Percentiles rank a stretch among this genome's conserved stretches.
Evolutionary conservation across 2,329 filamentous ascomycete species (phyloP).

Genomic region (Fusarium annulatum): DNA sequence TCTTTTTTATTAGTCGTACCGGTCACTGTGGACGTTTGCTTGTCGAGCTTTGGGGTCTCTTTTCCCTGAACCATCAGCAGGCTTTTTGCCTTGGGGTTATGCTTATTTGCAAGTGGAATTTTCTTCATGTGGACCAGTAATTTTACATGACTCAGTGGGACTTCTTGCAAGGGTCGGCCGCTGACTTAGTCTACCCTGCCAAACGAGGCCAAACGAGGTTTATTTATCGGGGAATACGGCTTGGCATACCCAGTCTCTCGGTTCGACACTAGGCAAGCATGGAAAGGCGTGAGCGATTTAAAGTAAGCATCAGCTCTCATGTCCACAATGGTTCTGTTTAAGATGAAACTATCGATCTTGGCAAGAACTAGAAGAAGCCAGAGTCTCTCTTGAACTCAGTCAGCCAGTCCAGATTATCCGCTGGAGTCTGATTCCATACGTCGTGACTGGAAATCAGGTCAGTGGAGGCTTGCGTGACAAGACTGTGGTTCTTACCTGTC

Average conservation of each 20-base stretch:
- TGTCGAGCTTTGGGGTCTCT: too few relatives aligned
- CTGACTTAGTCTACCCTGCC: background rate
- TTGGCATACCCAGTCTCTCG: background rate
- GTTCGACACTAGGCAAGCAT: background rate
- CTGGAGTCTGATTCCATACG: slow-evolving; percentile 22
- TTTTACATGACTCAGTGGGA: background rate
- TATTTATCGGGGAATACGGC: background rate
- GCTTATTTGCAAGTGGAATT: background rate
- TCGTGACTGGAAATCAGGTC: background rate
- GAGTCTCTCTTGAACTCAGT: slow-evolving; percentile 12
- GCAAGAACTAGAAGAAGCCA: background rate
- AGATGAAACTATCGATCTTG: background rate
- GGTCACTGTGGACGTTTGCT: too few relatives aligned
- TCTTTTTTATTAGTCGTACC: too few relatives aligned
- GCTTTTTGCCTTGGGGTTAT: background rate
- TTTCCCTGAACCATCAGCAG: background rate
- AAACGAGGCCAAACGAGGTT: too few relatives aligned
- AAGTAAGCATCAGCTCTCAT: background rate
- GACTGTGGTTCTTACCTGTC: slow-evolving; percentile 36
- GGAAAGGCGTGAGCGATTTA: background rate
- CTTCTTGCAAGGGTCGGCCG: background rate
- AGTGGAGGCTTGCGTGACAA: accelerated
- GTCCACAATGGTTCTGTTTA: background rate
- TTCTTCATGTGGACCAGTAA: too few relatives aligned
- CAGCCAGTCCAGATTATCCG: slow-evolving; percentile 14